Base-by-base conservation (phyloP, 345 rosid species). In the Durio zibethinus region DNA sequence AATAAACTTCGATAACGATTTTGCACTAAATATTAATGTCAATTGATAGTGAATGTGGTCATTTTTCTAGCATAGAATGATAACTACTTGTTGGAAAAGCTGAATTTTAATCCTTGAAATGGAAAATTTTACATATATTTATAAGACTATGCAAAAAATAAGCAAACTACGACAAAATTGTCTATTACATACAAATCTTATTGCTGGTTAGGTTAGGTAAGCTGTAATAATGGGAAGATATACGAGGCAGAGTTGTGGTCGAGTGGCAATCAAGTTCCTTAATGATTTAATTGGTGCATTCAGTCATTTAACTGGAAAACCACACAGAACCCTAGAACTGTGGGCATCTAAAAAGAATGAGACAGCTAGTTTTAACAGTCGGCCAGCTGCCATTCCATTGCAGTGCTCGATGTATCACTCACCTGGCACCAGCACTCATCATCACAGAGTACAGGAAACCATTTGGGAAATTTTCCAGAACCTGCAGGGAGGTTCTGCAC, bases 361-460 rank as follows among this genome's bases (percentile, higher is more conserved):
- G 2, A 47, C 23, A 16, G 74, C 27, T 31, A 20, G 29, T 50
- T 50, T 29, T 5, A 71, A 29, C 45, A 10, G 61, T 52, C 61
- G 62, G 61, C 29, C 31, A 52, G 75, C 43, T 73, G 65, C 76
- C 45, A 1, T 45, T 1, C 43, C 68, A 35, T 73, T 38, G 64
- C 76, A 73, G 38, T 47, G 18, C 21, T 71, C 71, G 42, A 45
- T 77, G 78, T 7, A 10, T 35, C 60, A 54, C 50, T 53, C 14
- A 70, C 29, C 69, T 56, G 68, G 53, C 69, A 45, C 27, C 75
- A 72, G 1, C 21, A 18, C 31, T 8, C 33, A 23, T 29, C 42
- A 33, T 48, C 69, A 71, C 62, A 63, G 27, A 27, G 5, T 5
- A 29, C 15, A 25, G 64, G 25, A 48, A 65, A 66, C 53, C 52